Evolutionary conservation across 192 early-diverging fungal species (phyloP).

Genomic region (Backusella circina): DNA sequence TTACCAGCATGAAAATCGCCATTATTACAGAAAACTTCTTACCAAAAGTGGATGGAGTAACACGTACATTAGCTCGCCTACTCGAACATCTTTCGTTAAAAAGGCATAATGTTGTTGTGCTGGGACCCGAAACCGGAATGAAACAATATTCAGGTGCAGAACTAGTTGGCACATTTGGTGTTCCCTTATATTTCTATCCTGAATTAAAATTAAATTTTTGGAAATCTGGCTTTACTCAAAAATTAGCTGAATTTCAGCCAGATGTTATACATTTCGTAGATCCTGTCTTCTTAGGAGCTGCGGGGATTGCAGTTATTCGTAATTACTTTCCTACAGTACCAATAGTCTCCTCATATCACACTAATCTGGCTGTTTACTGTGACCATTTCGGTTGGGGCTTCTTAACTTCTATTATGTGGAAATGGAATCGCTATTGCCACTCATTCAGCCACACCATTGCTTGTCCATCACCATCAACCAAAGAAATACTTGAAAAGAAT

Average conservation of each 20-base stretch:
- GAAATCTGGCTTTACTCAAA: slow-evolving; percentile 22
- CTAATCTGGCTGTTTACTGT: slow-evolving; percentile 30
- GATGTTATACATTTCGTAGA: slow-evolving; percentile 34
- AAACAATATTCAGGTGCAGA: slow-evolving; percentile 22
- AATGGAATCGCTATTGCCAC: slow-evolving; percentile 31
- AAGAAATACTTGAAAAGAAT: slow-evolving; percentile 17
- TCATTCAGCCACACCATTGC: slow-evolving; percentile 8
- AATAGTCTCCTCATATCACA: slow-evolving; percentile 33
- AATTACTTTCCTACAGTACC: slow-evolving; percentile 13
- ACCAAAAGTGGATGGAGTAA: slow-evolving; percentile 37
- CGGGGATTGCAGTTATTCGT: neutral
- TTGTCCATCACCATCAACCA: slow-evolving; percentile 29
- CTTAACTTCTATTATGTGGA: slow-evolving; percentile 28
- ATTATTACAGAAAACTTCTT: slow-evolving; percentile 35
- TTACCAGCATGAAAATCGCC: slow-evolving; percentile 26
- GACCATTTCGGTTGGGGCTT: slow-evolving; percentile 31
- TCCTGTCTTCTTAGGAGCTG: slow-evolving; percentile 28
- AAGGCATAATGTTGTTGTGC: slow-evolving; percentile 25
- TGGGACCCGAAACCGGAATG: slow-evolving; percentile 33
- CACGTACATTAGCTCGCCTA: slow-evolving; percentile 23
- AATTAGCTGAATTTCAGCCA: slow-evolving; percentile 23
- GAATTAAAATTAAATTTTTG: slow-evolving; percentile 34
- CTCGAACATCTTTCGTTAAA: slow-evolving; percentile 26
- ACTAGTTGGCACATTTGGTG: slow-evolving; percentile 27
- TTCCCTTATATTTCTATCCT: slow-evolving; percentile 29